Base-by-base conservation (phyloP, 73 alveolate genomes). In the Uronychia setigera region DNA sequence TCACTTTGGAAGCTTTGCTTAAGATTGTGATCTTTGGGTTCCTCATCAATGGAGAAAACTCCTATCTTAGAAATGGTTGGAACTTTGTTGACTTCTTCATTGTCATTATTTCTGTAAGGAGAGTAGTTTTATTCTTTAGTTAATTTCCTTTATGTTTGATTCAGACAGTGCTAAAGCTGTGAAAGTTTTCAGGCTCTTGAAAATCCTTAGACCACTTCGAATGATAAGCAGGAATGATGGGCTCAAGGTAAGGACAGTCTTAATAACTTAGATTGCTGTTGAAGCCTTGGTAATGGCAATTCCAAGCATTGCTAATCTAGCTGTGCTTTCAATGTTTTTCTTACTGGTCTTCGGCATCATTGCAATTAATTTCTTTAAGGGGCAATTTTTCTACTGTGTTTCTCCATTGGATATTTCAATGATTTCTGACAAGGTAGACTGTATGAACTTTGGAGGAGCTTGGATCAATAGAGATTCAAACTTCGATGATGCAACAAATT, bases 241-340 rank as follows among this genome's bases (percentile, higher is more conserved):
- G 0, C 80, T 87, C 26, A 79, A 80, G 35, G 58, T 87, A 32
- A 5, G 19, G 5, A 11, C n/a, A 46, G 5, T 19, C 19, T 46
- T 11, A 46, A 5, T 46, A 74, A 95, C n/a, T n/a, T n/a, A 88
- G 90, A 92, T 84, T 26, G 93, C 88, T 14, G 86, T 87, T 33
- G 77, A 81, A 31, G 84, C 93, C 25, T 74, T 81, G 14, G 26
- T 87, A 26, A 13, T 33, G 67, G 88, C 89, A 29, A 81, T 87
- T 29, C 93, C 93, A 0, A 29, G 58, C 27, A 74, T 87, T 26
- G 88, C 89, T 31, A 87, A 87, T 59, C 81, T 87, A 19, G 34
- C 85, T 35, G 67, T 87, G 0, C 58, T 87, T 0, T 32, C 74
- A 35, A 81, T 87, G 32, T 59, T 87, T 31, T 79, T 87, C 81